Evolutionary conservation across 1,139 yeast genomes (phyloP).

Genomic region (Keqinozyma sinolaborantium): DNA sequence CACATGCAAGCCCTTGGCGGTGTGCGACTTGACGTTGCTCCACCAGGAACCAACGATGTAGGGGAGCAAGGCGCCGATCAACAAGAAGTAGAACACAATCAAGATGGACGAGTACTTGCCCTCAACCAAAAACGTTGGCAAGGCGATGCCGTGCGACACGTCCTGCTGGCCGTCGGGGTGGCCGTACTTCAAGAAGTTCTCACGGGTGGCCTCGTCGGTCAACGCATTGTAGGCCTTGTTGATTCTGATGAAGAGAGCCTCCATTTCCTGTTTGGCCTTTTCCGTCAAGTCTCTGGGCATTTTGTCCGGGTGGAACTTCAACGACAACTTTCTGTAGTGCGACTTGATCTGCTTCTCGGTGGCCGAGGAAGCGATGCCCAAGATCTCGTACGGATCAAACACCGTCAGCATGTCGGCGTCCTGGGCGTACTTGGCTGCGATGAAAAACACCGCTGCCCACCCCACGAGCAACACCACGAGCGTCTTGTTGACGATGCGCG

Average conservation of each 20-base stretch:
- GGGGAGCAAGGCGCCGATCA: constrained; percentile 80
- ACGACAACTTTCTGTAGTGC: constrained; percentile 79
- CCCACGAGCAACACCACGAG: constrained; percentile 53
- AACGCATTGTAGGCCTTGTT: constrained; percentile 92
- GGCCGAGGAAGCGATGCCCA: constrained; percentile 70
- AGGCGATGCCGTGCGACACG: constrained; percentile 91
- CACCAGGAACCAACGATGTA: constrained; percentile 85
- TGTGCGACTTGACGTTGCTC: constrained; percentile 75
- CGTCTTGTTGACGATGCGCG: constrained; percentile 42
- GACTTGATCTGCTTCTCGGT: constrained; percentile 74
- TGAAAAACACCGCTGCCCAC: constrained; percentile 58
- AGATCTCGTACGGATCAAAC: constrained; percentile 89
- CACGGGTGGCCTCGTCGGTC: constrained; percentile 83
- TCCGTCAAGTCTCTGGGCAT: constrained; percentile 65
- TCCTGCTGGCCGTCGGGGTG: constrained; percentile 99
- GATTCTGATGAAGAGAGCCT: constrained; percentile 74
- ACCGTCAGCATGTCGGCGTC: constrained; percentile 41
- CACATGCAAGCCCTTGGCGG: constrained; percentile 80
- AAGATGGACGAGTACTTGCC: constrained; percentile 72
- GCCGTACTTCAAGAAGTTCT: constrained; percentile 83
- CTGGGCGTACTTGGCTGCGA: constrained; percentile 48
- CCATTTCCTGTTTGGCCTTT: constrained; percentile 55
- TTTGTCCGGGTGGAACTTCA: constrained; percentile 94
- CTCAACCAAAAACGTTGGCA: constrained; percentile 89
- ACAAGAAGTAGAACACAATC: constrained; percentile 58